Base-by-base conservation (phyloP, 768 basidiomycete species). In the Lactarius akahatsu region DNA sequence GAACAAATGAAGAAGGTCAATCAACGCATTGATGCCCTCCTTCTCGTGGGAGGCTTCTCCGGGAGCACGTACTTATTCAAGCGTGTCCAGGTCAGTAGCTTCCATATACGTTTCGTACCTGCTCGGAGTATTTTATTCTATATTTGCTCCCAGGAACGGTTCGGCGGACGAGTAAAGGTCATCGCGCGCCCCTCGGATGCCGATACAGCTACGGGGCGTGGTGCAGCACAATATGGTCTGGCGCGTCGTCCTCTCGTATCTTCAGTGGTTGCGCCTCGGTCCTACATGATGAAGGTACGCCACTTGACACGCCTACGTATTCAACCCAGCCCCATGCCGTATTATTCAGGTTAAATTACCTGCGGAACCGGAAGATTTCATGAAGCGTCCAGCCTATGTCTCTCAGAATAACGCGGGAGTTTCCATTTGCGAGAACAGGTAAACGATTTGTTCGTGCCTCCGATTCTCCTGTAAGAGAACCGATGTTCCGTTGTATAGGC, bases 41-140 rank as follows among this genome's bases (percentile, higher is more conserved):
- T 96, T 70, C 85, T 95, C 72, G 92, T 96, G 74, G 93, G 93
- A 77, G 93, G 93, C 62, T 96, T 96, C 76, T 89, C 89, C 58
- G 91, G 88, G 8, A 90, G 90, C 75, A 88, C 92, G 74, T 94
- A 96, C 76, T 80, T 94, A 69, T 92, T 90, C 78, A 82, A 85
- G 72, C 84, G 86, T 68, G 88, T 94, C 47, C 83, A 92, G 81
- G 91, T 88, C 61, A 67, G 84, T 79, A 55, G 36, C 52, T 52
- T 61, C 65, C 50, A 38, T 36, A 32, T 43, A 36, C 62, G 61
- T 52, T 66, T 9, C 34, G 32, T 26, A 52, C 65, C 61, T 64
- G 58, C 54, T 61, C 56, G 70, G 45, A 64, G 65, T 34, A 66
- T 41, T 56, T 45, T 57, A 57, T 64, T 66, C 43, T 36, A 8